Evolutionary conservation across 192 early-diverging fungal species (phyloP), one percentile per base, ranked within the genome.

Genomic region (Backusella luteola): DNA sequence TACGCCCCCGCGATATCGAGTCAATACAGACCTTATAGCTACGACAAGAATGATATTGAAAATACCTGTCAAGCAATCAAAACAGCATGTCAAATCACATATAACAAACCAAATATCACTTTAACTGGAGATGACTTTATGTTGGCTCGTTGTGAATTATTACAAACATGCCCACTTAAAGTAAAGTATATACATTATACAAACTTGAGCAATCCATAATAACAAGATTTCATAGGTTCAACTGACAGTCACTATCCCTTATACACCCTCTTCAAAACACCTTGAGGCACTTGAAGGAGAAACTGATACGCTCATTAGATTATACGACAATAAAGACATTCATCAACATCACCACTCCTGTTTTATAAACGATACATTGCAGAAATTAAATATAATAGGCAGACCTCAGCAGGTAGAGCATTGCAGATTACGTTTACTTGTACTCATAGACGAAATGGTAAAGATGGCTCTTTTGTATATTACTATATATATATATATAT

Each of bases 361-460:
- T 7, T 73, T 79, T 41, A 49, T 46, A 19, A 78, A 76, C 23
- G 73, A 81, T 34, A 74, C 77, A 42, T 49, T 73, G 6, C 42
- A 59, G 11, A 42, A 49, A 23, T 11, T 81, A 1, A 66, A 36
- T 21, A 78, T 81, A 29, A 69, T 72, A 26, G 80, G 80, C 0
- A 44, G 26, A 23, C 80, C 80, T 39, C 56, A 69, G 29, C 56
- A 74, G 3, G 76, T 72, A 6, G 80, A 81, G 38, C 34, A 53
- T 17, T 67, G 72, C 17, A 76, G 76, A 34, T 59, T 81, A 32
- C 74, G 77, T 36, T 36, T 77, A n/a, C 49, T 89, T 7, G 77
- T 80, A 9, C 46, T 85, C 34, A 78, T 89, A 4, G 87, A 88
- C 59, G 86, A 90, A 74, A 68, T 86, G 80, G 85, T 86, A 77